These are phyloP conservation scores for Linum lewisii DNA, from an alignment of 345 rosid species.

Conservation along the genomic window DNA sequence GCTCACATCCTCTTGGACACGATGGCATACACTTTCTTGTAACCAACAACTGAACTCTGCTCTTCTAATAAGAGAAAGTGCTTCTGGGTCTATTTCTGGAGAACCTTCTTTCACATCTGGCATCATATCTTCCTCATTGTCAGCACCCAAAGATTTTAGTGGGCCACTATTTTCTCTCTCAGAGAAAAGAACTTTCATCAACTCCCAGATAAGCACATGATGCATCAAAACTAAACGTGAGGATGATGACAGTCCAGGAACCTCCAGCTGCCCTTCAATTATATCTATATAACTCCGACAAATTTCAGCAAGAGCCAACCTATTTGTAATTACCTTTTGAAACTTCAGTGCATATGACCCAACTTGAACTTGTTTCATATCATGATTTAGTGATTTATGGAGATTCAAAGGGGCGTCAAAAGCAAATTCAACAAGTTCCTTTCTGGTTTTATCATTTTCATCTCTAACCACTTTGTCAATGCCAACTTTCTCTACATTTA, in stretches of 20 bases:
- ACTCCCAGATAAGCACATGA: conserved; percentile 95
- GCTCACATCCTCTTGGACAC: conserved; percentile 80
- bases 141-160: conserved; percentile 48
- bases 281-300: conserved; percentile 74
- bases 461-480: conserved; percentile 73
- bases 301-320: conserved; percentile 55
- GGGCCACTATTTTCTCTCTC: conserved; percentile 55
- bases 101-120: conserved; percentile 63
- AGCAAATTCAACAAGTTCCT: conserved; percentile 60
- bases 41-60: conserved; percentile 94
- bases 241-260: conserved; percentile 58
- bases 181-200: conserved; percentile 81
- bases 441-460: conserved; percentile 50
- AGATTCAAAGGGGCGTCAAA: conserved; percentile 75
- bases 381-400: conserved; percentile 53
- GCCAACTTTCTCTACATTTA: conserved; percentile 73
- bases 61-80: conserved; percentile 80
- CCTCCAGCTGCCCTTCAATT: conserved; percentile 70
- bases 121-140: conserved; percentile 88
- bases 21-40: conserved; percentile 84
- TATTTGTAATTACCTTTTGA: conserved; percentile 49
- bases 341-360: conserved; percentile 69
- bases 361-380: conserved; percentile 44
- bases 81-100: conserved; percentile 54
- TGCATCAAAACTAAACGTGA: conserved; percentile 69